Evolutionary conservation across 257 asterid species (phyloP).

Genomic region (Nicotiana tabacum): DNA sequence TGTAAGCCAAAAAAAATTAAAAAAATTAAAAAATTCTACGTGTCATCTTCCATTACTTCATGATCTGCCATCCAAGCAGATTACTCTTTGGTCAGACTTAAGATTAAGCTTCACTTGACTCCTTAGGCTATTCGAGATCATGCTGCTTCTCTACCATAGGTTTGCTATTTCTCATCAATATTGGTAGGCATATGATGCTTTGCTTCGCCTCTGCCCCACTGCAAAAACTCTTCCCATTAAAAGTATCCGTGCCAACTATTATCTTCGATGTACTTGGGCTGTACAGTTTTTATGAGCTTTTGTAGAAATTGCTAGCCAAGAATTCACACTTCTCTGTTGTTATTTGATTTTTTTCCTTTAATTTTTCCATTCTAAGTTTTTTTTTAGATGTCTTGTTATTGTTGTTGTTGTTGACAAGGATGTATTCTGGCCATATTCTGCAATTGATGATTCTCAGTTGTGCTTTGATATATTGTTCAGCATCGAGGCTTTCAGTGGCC

Average conservation of each 20-base stretch:
- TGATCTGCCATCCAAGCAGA: neutral
- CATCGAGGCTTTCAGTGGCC: too few relatives aligned
- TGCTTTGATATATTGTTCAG: too few relatives aligned
- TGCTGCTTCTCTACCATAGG: neutral
- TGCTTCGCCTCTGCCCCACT: neutral
- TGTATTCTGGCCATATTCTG: too few relatives aligned
- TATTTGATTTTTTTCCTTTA: neutral
- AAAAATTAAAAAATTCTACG: neutral
- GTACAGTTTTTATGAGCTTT: neutral
- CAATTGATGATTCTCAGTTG: too few relatives aligned
- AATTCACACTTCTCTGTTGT: neutral
- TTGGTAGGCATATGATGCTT: neutral
- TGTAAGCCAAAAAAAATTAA: neutral
- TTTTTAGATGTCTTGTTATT: too few relatives aligned
- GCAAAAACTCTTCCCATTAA: neutral
- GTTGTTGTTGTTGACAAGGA: too few relatives aligned
- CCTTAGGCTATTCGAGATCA: neutral
- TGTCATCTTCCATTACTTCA: neutral
- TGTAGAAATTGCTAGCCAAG: neutral
- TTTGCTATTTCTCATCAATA: neutral
- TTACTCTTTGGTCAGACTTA: neutral
- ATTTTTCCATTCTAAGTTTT: neutral
- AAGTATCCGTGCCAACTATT: neutral
- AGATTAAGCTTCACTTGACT: neutral
- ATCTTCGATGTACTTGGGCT: neutral